Base-by-base conservation (phyloP, 768 basidiomycete species). In the Tephrocybe sp. region DNA sequence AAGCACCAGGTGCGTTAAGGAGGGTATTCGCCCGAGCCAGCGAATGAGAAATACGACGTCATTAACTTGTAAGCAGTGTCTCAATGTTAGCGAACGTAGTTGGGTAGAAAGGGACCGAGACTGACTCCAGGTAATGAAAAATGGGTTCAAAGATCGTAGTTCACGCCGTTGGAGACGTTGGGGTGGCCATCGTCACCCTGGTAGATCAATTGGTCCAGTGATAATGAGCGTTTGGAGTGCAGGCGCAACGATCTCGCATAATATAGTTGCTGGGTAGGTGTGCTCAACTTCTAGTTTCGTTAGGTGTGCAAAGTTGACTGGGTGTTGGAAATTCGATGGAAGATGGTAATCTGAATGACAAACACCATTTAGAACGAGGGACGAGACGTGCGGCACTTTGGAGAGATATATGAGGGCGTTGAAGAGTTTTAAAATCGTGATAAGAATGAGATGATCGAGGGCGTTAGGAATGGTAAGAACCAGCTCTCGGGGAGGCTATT, bases 81-180 rank as follows among this genome's bases (percentile, higher is more conserved):
- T 24, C 3, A 70, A 57, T 32, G 68, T 62, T 43, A 72, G 60
- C 26, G 62, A 62, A 28, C 68, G 67, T 2, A 70, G 55, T 4
- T 56, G 24, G 10, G 26, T 25, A 3, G 68, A 67, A 1, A 65
- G 36, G 45, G 49, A 62, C 2, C 30, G 33, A 3, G 57, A 46
- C 25, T 65, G 55, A 48, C 65, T 67, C 68, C 67, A 70, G 21
- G 66, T 59, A 0, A 60, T 50, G 37, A 69, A 61, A 34, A 69
- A 50, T 15, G 58, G 55, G 9, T 47, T 24, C 37, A 65, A 36
- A 3, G 54, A 26, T 11, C 20, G 23, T 6, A 54, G 25, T 42
- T 44, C 17, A 36, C 41, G 47, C 28, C 52, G 28, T 20, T 20
- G 10, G 10, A 40, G 23, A 30, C 18, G 26, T 8, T 39, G 34